phyloP scores from a whole-genome alignment of 371 early-diverging fungal genomes.

The Rhizopus sp. region DNA sequence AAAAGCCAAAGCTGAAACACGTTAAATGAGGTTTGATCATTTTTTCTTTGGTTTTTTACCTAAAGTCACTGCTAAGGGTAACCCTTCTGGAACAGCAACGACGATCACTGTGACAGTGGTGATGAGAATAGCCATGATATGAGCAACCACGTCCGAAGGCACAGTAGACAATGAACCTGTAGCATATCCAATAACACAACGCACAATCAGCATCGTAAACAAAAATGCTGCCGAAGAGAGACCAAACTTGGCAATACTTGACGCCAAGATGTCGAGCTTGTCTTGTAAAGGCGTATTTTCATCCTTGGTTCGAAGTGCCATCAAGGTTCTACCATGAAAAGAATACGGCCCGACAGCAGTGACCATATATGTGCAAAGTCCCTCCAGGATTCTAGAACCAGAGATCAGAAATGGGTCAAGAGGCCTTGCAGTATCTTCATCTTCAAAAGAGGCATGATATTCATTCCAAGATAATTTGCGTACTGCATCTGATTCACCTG shows the following conservation, averaged over 20 bases:
- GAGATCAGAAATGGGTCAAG: conserved; percentile 72
- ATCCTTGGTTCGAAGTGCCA: conserved; percentile 58
- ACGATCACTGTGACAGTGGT: conserved; percentile 74
- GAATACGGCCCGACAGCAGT: conserved; percentile 73
- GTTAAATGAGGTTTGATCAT: not conserved
- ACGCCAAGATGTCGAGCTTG: conserved; percentile 67
- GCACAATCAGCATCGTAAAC: conserved; percentile 58
- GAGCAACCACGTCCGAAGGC: conserved; percentile 40
- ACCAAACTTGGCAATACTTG: conserved; percentile 71
- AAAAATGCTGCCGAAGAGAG: conserved; percentile 62
- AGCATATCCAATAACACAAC: conserved; percentile 47
- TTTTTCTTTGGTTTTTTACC: conserved; percentile 20
- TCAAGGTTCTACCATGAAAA: conserved; percentile 76
- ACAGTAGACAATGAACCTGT: conserved; percentile 15
- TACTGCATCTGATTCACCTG: conserved; percentile 89
- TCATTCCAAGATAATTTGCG: conserved; percentile 45
- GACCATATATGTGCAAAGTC: conserved; percentile 72
- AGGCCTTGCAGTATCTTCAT: not conserved
- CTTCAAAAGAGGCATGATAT: conserved; percentile 12
- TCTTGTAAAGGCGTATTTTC: conserved; percentile 74
- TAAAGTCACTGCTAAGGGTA: conserved; percentile 78
- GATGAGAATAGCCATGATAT: conserved; percentile 64
- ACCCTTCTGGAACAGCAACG: conserved; percentile 84
- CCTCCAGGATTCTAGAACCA: conserved; percentile 78
- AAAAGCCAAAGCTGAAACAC: conserved; percentile 67